These are phyloP conservation scores for Umbelopsis isabellina DNA, from an alignment of 192 early-diverging fungal genomes.

Conservation along the genomic window DNA sequence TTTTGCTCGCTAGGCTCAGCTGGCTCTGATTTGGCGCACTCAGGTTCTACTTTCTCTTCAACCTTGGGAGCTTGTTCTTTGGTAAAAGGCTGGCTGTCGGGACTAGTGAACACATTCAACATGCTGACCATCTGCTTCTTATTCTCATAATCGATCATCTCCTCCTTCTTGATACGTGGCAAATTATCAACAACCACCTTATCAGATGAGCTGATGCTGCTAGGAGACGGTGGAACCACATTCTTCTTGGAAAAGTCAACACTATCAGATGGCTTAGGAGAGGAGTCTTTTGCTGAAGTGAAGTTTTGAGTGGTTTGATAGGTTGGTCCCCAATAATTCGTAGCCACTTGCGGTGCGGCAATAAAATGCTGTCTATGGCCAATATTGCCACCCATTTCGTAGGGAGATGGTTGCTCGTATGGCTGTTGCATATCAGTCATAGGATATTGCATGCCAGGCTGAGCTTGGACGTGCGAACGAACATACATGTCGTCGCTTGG, in stretches of 20 bases:
- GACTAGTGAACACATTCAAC: conserved; percentile 7
- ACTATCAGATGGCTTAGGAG: conserved; percentile 4
- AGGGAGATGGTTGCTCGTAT: conserved; percentile 1
- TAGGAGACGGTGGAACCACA: neutral
- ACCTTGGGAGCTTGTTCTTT: neutral
- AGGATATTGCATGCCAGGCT: neutral
- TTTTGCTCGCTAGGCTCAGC: too few relatives aligned
- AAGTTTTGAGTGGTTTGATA: conserved; percentile 19
- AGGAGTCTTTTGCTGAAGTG: neutral
- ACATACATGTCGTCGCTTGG: conserved; percentile 13
- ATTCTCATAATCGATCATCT: conserved; percentile 18
- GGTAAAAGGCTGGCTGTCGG: neutral
- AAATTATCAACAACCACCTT: neutral
- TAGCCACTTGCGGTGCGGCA: neutral
- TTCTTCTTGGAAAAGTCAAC: conserved; percentile 7
- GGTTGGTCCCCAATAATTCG: conserved; percentile 12
- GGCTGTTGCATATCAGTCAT: conserved; percentile 10
- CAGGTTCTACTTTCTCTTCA: neutral
- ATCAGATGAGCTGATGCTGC: neutral
- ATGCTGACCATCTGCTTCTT: conserved; percentile 20
- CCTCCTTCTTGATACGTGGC: conserved; percentile 16
- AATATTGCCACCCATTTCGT: neutral
- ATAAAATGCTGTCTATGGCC: conserved; percentile 5
- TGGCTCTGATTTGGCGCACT: neutral
- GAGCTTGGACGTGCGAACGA: conserved; percentile 1